Conservation (phyloP, 345 rosid species). For the Rhizophora mangle region DNA sequence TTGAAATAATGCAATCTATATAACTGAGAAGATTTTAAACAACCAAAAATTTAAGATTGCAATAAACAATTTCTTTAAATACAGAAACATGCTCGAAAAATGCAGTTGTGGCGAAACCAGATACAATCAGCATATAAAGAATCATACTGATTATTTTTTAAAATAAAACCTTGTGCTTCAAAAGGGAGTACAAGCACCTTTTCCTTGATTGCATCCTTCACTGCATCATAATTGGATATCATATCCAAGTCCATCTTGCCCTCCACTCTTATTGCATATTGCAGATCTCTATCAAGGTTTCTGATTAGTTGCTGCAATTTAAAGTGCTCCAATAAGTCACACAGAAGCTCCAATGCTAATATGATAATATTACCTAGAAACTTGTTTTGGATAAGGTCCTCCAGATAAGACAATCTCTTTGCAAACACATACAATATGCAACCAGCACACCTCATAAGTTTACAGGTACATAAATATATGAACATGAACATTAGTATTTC, state of each 20-base stretch:
- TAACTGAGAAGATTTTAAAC: not conserved
- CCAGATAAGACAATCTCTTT: not conserved
- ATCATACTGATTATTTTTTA: too few relatives aligned
- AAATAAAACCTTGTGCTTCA: too few relatives aligned
- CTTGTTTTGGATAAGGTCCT: not conserved
- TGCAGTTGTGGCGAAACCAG: too few relatives aligned
- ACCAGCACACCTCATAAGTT: too few relatives aligned
- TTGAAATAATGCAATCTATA: not conserved
- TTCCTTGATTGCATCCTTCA: slow-evolving; percentile 65
- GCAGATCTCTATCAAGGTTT: slow-evolving; percentile 92
- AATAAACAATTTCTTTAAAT: too few relatives aligned
- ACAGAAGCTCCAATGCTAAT: slow-evolving; percentile 2
- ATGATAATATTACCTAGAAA: not conserved
- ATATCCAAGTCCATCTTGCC: slow-evolving; percentile 86
- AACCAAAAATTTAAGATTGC: too few relatives aligned
- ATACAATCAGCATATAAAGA: too few relatives aligned
- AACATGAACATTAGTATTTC: too few relatives aligned
- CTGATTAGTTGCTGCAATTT: slow-evolving; percentile 70
- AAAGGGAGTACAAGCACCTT: slow-evolving; percentile 49
- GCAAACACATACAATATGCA: not conserved
- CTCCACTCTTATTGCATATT: slow-evolving; percentile 90
- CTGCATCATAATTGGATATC: slow-evolving; percentile 81
- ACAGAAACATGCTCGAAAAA: too few relatives aligned
- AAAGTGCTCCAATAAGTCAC: slow-evolving; percentile 26
- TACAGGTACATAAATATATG: too few relatives aligned